Evolutionary conservation across 73 alveolate species (phyloP).

Genomic region (Vitrella brassicaformis): DNA sequence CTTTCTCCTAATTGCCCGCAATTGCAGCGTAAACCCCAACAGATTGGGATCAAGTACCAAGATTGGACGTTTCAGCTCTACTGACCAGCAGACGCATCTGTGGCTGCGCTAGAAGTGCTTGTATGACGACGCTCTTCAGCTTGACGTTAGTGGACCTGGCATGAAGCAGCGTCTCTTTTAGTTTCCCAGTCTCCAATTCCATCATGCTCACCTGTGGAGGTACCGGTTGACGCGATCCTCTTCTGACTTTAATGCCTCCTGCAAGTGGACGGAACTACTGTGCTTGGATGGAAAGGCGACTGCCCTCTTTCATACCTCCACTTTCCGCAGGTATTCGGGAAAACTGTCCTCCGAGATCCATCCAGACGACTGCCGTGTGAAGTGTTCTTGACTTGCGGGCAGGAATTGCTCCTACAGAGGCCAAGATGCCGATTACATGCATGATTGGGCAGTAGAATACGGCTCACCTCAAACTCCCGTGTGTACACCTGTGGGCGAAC

Average conservation of each 20-base stretch:
- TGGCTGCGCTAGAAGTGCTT: constrained; percentile 17
- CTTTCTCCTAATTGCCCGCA: constrained; percentile 38
- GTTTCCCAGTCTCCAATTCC: not conserved
- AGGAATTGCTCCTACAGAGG: constrained; percentile 19
- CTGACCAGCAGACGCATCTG: constrained; percentile 11
- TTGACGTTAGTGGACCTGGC: not conserved
- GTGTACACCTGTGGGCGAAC: too few species aligned
- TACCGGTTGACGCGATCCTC: constrained; percentile 18
- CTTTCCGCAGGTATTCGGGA: constrained; percentile 46
- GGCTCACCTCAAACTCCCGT: not conserved
- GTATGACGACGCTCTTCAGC: constrained; percentile 10
- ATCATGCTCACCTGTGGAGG: constrained; percentile 11
- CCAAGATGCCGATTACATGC: too few species aligned
- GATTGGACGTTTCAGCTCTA: not conserved
- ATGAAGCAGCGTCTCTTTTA: not conserved
- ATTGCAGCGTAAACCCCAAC: not conserved
- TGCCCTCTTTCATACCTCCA: constrained; percentile 14
- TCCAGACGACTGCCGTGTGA: constrained; percentile 23
- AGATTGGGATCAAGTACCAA: not conserved
- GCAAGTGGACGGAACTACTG: too few species aligned
- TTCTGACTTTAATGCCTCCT: constrained; percentile 23
- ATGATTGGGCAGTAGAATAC: too few species aligned
- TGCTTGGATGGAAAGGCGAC: not conserved
- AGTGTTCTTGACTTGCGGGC: constrained; percentile 30
- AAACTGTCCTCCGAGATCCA: constrained; percentile 43